Evolutionary conservation across 352 stramenopile species (phyloP).

Genomic region (Phytophthora hibernalis): DNA sequence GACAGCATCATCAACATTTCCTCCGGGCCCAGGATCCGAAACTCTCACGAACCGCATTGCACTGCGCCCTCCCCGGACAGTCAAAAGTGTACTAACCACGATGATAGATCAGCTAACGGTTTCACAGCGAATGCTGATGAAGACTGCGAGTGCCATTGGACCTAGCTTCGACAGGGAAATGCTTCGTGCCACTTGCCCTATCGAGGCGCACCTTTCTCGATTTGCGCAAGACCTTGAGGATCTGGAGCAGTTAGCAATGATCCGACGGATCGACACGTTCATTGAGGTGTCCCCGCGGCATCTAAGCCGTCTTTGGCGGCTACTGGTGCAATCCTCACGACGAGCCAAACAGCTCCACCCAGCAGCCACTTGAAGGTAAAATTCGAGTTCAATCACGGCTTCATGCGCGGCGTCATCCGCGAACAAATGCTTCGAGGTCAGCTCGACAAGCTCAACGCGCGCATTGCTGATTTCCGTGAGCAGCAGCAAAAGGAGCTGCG

Average conservation of each 20-base stretch:
- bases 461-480: slow-evolving; percentile 76
- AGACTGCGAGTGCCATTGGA: slow-evolving; percentile 86
- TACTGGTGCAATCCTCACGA: slow-evolving; percentile 13
- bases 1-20: slow-evolving; percentile 17
- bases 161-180: slow-evolving; percentile 79
- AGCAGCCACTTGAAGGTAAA: slow-evolving; percentile 71
- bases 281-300: slow-evolving; percentile 59
- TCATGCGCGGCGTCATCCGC: slow-evolving; percentile 86
- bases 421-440: slow-evolving; percentile 85
- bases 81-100: slow-evolving; percentile 88
- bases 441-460: slow-evolving; percentile 79
- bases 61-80: slow-evolving; percentile 68
- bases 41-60: slow-evolving; percentile 79
- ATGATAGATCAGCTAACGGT: slow-evolving; percentile 85
- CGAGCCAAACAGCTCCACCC: slow-evolving; percentile 29
- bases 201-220: slow-evolving; percentile 70
- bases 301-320: slow-evolving; percentile 27
- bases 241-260: slow-evolving; percentile 78
- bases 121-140: slow-evolving; percentile 88
- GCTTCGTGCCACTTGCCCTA: slow-evolving; percentile 71
- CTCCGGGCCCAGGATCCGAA: slow-evolving; percentile 19
- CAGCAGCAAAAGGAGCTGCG: slow-evolving; percentile 80
- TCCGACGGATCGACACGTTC: slow-evolving; percentile 80
- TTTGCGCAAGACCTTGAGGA: slow-evolving; percentile 79
- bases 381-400: slow-evolving; percentile 87